Evolutionary conservation across 2,329 filamentous ascomycete species (phyloP).

Genomic region (Trichoderma pleuroti): DNA sequence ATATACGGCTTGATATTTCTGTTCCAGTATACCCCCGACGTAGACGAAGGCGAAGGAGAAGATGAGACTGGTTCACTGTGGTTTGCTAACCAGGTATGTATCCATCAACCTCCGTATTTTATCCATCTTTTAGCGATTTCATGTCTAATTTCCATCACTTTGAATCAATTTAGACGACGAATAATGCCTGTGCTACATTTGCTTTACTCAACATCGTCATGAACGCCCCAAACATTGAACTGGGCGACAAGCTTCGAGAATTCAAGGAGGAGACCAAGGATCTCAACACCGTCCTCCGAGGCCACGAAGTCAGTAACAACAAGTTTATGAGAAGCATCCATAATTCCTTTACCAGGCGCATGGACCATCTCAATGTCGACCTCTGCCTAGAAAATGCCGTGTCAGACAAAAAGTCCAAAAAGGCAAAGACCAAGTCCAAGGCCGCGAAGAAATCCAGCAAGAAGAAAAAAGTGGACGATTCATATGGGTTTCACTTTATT

Average conservation of each 20-base stretch:
- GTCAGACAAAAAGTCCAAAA: conserved; percentile 34
- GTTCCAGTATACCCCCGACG: conserved; percentile 64
- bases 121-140: neutral
- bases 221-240: conserved; percentile 64
- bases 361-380: conserved; percentile 72
- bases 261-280: conserved; percentile 71
- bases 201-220: conserved; percentile 91
- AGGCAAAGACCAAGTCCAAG: conserved; percentile 31
- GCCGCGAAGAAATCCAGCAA: conserved; percentile 38
- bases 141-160: neutral
- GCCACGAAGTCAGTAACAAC: conserved; percentile 70
- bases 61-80: conserved; percentile 57
- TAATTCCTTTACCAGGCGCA: conserved; percentile 79
- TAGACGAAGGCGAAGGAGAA: conserved; percentile 54
- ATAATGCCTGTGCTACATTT: conserved; percentile 88
- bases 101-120: neutral
- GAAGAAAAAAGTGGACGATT: conserved; percentile 45
- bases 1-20: conserved; percentile 87
- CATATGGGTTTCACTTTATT: conserved; percentile 81
- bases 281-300: conserved; percentile 69
- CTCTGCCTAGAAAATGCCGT: conserved; percentile 59
- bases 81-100: conserved; percentile 83
- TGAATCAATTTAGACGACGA: conserved; percentile 55
- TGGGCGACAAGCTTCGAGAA: conserved; percentile 65
- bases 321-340: conserved; percentile 76